A percentile compares a stretch with the other conserved stretches of the same genome.
phyloP scores from a whole-genome alignment of 2,329 filamentous ascomycete species.

The Penicillium sp. region DNA sequence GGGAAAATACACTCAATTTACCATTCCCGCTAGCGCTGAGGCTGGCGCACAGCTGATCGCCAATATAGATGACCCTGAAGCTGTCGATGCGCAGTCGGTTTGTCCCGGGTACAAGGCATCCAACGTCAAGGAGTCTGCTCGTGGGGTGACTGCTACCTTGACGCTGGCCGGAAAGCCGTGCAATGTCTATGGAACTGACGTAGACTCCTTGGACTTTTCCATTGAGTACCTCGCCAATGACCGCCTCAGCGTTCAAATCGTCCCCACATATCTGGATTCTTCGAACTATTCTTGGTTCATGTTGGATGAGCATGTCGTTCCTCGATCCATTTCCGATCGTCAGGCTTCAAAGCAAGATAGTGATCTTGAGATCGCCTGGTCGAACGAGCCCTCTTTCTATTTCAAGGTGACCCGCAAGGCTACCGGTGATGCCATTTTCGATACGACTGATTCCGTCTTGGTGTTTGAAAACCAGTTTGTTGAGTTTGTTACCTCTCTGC shows the following conservation, averaged over 20 bases:
- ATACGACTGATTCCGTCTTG: constrained; percentile 54
- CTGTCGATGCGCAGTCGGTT: constrained; percentile 53
- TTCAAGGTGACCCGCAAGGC: constrained; percentile 50
- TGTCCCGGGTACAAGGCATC: constrained; percentile 55
- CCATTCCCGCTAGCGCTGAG: constrained; percentile 42
- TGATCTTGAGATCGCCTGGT: constrained; percentile 47
- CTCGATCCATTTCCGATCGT: constrained; percentile 44
- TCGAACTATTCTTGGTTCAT: constrained; percentile 60
- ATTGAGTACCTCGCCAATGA: constrained; percentile 60
- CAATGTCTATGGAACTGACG: constrained; percentile 69
- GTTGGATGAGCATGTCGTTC: constrained; percentile 55
- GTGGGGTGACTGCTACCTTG: constrained; percentile 47
- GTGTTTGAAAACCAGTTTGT: constrained; percentile 72
- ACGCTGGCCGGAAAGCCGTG: constrained; percentile 49
- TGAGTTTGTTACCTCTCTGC: constrained; percentile 59
- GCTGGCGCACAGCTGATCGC: constrained; percentile 46
- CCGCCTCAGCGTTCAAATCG: constrained; percentile 62
- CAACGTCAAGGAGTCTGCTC: constrained; percentile 38
- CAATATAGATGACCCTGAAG: constrained; percentile 57
- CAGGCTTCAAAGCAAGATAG: constrained; percentile 32
- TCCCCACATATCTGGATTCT: constrained; percentile 53
- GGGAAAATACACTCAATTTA: constrained; percentile 34
- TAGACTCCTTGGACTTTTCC: constrained; percentile 56
- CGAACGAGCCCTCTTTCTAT: constrained; percentile 50
- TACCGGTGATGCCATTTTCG: constrained; percentile 59